Evolutionary conservation across 2,329 filamentous ascomycete species (phyloP).

Genomic region (Neofusicoccum ribis): DNA sequence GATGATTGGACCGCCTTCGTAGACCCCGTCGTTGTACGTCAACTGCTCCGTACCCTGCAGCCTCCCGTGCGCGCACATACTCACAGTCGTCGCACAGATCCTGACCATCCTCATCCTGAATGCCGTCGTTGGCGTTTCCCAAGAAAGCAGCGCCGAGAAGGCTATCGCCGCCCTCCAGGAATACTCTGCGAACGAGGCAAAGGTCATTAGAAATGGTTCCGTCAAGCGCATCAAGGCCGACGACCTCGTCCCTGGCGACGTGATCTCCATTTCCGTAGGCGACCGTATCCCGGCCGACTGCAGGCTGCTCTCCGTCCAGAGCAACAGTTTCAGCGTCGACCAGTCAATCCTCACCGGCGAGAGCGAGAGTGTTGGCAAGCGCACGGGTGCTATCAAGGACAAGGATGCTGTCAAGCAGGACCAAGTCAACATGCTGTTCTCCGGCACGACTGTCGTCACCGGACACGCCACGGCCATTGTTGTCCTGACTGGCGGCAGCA

Average conservation of each 20-base stretch:
- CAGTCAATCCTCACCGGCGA: constrained; percentile 97
- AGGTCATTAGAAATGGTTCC: constrained; percentile 82
- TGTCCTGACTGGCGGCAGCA: constrained; percentile 82
- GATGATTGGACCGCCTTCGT: constrained; percentile 98
- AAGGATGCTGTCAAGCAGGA: constrained; percentile 91
- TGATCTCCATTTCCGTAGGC: constrained; percentile 83
- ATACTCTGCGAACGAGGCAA: constrained; percentile 98
- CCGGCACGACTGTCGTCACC: constrained; percentile 93
- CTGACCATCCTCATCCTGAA: constrained; percentile 96
- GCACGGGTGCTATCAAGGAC: constrained; percentile 68
- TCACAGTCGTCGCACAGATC: constrained; percentile 59
- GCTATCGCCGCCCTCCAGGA: constrained; percentile 97
- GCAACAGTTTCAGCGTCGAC: constrained; percentile 96
- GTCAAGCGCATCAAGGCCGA: constrained; percentile 89
- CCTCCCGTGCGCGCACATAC: constrained; percentile 22
- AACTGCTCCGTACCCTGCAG: not conserved
- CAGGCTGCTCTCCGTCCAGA: constrained; percentile 83
- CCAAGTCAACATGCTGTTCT: constrained; percentile 97
- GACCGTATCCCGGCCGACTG: constrained; percentile 95
- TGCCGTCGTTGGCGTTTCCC: constrained; percentile 93
- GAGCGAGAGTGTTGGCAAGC: constrained; percentile 94
- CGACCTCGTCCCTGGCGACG: constrained; percentile 90
- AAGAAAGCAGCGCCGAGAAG: constrained; percentile 98
- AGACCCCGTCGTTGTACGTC: constrained; percentile 85
- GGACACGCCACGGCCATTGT: constrained; percentile 91